These are phyloP conservation scores for Curvularia verruculosa DNA, from an alignment of 2,329 filamentous ascomycete genomes.

Conservation along the genomic window DNA sequence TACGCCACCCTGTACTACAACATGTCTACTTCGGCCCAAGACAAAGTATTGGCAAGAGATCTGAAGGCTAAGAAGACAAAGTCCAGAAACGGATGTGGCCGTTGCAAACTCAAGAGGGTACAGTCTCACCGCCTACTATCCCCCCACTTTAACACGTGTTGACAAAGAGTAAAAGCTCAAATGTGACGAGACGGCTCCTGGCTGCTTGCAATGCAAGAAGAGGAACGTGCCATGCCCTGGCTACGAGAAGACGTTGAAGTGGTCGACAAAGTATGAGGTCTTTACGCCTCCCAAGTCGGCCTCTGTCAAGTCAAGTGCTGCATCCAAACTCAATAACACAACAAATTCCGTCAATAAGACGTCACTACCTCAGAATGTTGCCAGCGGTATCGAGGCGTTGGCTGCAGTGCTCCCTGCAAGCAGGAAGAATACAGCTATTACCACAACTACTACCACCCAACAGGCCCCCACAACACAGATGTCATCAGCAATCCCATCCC, in stretches of 20 bases:
- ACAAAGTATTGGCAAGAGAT: constrained; percentile 34
- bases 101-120: constrained; percentile 48
- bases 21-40: constrained; percentile 41
- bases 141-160: constrained; percentile 18
- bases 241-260: constrained; percentile 55
- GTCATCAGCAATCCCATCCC: constrained; percentile 27
- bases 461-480: constrained; percentile 20
- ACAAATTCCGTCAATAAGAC: constrained; percentile 14
- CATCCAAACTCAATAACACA: constrained; percentile 16
- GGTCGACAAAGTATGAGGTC: constrained; percentile 58
- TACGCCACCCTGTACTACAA: constrained; percentile 17
- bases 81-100: constrained; percentile 44
- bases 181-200: constrained; percentile 53
- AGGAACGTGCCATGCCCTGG: constrained; percentile 54
- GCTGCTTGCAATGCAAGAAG: constrained; percentile 53
- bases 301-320: constrained; percentile 22
- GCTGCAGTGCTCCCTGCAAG: constrained; percentile 44
- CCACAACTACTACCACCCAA: constrained; percentile 16
- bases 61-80: constrained; percentile 45
- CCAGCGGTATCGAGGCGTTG: constrained; percentile 44
- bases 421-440: constrained; percentile 29
- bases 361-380: constrained; percentile 39
- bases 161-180: constrained; percentile 46
- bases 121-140: constrained; percentile 1
- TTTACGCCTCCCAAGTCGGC: constrained; percentile 41